Evolutionary conservation across 345 rosid species (phyloP).

Genomic region (Aquilaria sinensis): DNA sequence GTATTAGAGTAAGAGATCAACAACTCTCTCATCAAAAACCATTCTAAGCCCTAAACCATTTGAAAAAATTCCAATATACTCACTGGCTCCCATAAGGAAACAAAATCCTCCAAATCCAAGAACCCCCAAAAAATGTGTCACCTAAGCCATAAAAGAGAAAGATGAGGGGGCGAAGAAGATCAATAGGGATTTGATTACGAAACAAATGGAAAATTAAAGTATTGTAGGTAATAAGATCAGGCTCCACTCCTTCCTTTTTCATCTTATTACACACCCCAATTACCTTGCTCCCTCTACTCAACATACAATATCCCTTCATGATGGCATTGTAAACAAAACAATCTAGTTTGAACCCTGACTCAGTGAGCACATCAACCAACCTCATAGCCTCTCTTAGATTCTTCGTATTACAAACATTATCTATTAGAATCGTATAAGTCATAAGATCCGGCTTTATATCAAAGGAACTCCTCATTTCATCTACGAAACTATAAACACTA

Average conservation of each 20-base stretch:
- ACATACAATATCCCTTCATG: constrained; percentile 80
- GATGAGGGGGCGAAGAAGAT: background rate
- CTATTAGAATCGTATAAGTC: constrained; percentile 83
- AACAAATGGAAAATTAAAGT: constrained; percentile 80
- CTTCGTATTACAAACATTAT: constrained; percentile 76
- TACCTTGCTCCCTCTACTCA: constrained; percentile 69
- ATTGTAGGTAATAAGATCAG: constrained; percentile 81
- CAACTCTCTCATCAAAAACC: too few species aligned
- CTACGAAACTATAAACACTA: constrained; percentile 48
- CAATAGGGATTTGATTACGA: too few species aligned
- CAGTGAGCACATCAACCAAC: constrained; percentile 36
- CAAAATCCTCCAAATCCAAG: constrained; percentile 94
- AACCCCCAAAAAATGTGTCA: constrained; percentile 83
- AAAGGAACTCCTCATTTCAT: constrained; percentile 39
- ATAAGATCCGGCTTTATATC: constrained; percentile 57
- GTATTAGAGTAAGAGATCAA: background rate
- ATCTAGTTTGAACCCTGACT: constrained; percentile 74
- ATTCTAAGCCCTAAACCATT: constrained; percentile 6
- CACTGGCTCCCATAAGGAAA: constrained; percentile 88
- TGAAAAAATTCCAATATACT: constrained; percentile 22
- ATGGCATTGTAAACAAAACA: constrained; percentile 79
- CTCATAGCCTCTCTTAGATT: constrained; percentile 64
- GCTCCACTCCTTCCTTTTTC: constrained; percentile 78
- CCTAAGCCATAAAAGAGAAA: constrained; percentile 33
- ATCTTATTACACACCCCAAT: constrained; percentile 61